These are phyloP conservation scores for Cryphonectria carpinicola DNA, from an alignment of 2,329 filamentous ascomycete species.

Conservation along the genomic window DNA sequence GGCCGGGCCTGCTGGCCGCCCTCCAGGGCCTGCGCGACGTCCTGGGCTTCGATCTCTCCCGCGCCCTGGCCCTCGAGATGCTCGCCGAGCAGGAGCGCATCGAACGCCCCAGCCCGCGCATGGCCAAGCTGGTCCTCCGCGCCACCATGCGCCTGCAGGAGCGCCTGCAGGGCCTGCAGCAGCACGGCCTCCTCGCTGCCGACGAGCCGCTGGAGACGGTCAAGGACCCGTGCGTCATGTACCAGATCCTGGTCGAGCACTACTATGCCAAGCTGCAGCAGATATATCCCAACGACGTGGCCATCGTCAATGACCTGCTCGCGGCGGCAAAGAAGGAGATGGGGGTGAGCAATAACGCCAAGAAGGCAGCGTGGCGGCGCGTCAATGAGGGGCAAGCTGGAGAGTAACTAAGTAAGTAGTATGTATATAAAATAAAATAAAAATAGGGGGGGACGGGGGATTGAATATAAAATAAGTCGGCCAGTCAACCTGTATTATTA, in stretches of 20 bases:
- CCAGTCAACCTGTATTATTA: not conserved
- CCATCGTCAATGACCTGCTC: not conserved
- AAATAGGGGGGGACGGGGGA: too few species aligned
- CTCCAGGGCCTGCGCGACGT: constrained; percentile 38
- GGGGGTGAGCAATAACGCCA: constrained; percentile 10
- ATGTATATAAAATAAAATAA: not conserved
- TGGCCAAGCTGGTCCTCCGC: constrained; percentile 21
- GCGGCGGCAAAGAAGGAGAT: constrained; percentile 19
- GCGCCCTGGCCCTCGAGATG: constrained; percentile 41
- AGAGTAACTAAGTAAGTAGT: not conserved
- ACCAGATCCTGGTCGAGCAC: constrained; percentile 22
- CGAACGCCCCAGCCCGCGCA: constrained; percentile 29
- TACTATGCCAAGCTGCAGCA: constrained; percentile 21
- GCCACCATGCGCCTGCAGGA: constrained; percentile 25
- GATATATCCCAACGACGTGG: not conserved
- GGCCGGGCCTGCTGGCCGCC: constrained; percentile 52
- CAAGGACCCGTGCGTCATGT: constrained; percentile 22
- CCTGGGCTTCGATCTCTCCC: constrained; percentile 36
- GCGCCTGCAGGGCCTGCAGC: constrained; percentile 14
- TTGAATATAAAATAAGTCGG: not conserved
- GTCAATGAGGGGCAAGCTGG: not conserved
- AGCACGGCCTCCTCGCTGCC: not conserved
- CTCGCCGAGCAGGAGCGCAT: constrained; percentile 35
- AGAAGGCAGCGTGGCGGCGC: not conserved
- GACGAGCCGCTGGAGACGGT: constrained; percentile 1